These are phyloP conservation scores for Sugiyamaella xylanicola DNA, from an alignment of 1,139 yeast species.

Conservation along the genomic window DNA sequence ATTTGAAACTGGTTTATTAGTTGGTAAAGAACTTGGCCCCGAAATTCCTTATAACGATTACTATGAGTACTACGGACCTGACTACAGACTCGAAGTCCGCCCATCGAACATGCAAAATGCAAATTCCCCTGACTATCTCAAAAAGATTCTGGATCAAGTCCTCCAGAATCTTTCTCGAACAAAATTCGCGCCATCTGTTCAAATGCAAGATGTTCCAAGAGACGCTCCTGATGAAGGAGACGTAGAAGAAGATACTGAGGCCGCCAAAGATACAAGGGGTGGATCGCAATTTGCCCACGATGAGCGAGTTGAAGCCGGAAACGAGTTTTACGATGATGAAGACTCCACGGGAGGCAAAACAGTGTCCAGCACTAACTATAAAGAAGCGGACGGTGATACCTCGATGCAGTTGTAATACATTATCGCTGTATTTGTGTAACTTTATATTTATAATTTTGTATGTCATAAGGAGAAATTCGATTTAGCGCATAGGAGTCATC, in stretches of 20 bases:
- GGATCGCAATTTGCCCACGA: slow-evolving; percentile 88
- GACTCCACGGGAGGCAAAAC: slow-evolving; percentile 39
- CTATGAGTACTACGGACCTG: slow-evolving; percentile 96
- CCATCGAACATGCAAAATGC: slow-evolving; percentile 98
- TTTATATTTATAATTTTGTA: slow-evolving; percentile 4
- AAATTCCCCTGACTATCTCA: slow-evolving; percentile 88
- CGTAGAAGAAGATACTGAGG: slow-evolving; percentile 65
- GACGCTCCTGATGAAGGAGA: slow-evolving; percentile 75
- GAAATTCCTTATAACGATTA: slow-evolving; percentile 95
- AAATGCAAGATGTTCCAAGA: slow-evolving; percentile 84
- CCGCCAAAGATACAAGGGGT: slow-evolving; percentile 86
- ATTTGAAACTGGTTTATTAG: slow-evolving; percentile 85
- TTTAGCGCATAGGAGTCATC: too few relatives aligned
- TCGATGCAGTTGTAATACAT: slow-evolving; percentile 9
- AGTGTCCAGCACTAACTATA: slow-evolving; percentile 26
- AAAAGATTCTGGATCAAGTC: slow-evolving; percentile 78
- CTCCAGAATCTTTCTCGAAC: slow-evolving; percentile 80
- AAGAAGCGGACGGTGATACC: slow-evolving; percentile 16
- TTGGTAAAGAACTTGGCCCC: slow-evolving; percentile 72
- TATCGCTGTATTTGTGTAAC: background rate
- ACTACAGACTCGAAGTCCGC: slow-evolving; percentile 78
- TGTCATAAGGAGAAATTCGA: slow-evolving; percentile 8
- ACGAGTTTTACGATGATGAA: slow-evolving; percentile 46
- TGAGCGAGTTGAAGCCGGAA: slow-evolving; percentile 50
- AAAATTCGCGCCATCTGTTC: slow-evolving; percentile 94